Evolutionary conservation across 345 rosid genomes (phyloP), one percentile per base, ranked within the genome.

Genomic region (Hypericum androsaemum): DNA sequence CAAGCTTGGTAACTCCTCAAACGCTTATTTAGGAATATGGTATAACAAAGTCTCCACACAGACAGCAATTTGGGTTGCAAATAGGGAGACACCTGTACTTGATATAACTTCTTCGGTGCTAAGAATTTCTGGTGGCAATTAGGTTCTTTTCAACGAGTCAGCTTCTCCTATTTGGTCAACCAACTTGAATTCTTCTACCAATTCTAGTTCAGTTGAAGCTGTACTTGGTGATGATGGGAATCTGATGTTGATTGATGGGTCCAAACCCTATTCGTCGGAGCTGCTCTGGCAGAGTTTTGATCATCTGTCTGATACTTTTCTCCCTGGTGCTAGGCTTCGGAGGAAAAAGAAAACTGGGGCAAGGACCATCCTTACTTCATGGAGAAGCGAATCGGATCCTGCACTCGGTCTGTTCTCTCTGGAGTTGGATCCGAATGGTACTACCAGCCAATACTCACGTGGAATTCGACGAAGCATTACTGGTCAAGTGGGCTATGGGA

Each of bases 1-100:
- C 48, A 44, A 44, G 48, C 48, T 7, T n/a, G 48, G 48, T 44
- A 44, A 12, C 48, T 44, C 48, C n/a, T 10, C 48, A 10, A 44
- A 44, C 14, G n/a, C n/a, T n/a, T 44, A 44, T 7, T 22, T 44
- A 6, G 48, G 48, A 2, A 44, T 44, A 6, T 44, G 48, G 48
- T 44, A 44, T 7, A n/a, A 44, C 12, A 5, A n/a, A 44, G 48
- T 44, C 12, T 2, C 5, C 1, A 8, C 6, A 14, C n/a, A 22
- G 15, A 44, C 48, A 10, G 48, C 15, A 44, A 8, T 44, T 12
- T 44, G 48, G 48, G 5, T 44, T n/a, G 48, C 48, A 44, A 44
- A 44, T 44, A 43, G 46, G 12, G 46, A 43, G 12, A 6, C 46
- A 0, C 46, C 46, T 14, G 12, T 43, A 5, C 12, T 43, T 14